These are phyloP conservation scores for Colletotrichum tropicale DNA, from an alignment of 2,329 filamentous ascomycete genomes.

Conservation along the genomic window DNA sequence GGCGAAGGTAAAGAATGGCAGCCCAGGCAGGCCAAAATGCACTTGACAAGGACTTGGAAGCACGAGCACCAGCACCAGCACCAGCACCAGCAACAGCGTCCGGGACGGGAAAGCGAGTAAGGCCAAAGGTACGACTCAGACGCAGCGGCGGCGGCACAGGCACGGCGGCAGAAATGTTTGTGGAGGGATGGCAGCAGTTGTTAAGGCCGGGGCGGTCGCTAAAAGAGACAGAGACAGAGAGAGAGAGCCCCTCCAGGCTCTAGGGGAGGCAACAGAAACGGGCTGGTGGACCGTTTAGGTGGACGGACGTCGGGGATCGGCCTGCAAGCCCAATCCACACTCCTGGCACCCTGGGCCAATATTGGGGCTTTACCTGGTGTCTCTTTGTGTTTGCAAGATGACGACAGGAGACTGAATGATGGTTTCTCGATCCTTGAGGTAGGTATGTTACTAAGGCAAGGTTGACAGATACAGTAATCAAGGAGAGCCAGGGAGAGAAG, in stretches of 20 bases:
- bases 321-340: not conserved
- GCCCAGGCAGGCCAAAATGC: not conserved
- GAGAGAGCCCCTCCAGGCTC: not conserved
- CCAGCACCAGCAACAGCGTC: not conserved
- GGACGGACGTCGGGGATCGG: not conserved
- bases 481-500: not conserved
- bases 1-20: not conserved
- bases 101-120: slow-evolving; percentile 6
- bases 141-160: not conserved
- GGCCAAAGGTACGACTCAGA: slow-evolving; percentile 8
- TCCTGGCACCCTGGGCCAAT: not conserved
- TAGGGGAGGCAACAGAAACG: not conserved
- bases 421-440: not conserved
- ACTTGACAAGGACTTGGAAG: not conserved
- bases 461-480: not conserved
- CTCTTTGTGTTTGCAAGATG: not conserved
- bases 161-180: not conserved
- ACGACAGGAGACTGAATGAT: not conserved
- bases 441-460: not conserved
- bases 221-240: not conserved
- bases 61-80: not conserved
- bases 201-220: not conserved
- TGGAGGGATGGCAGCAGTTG: slow-evolving; percentile 8
- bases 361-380: not conserved
- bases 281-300: not conserved